Evolutionary conservation across 2,329 filamentous ascomycete species (phyloP).

Genomic region (Exophiala oligosperma): DNA sequence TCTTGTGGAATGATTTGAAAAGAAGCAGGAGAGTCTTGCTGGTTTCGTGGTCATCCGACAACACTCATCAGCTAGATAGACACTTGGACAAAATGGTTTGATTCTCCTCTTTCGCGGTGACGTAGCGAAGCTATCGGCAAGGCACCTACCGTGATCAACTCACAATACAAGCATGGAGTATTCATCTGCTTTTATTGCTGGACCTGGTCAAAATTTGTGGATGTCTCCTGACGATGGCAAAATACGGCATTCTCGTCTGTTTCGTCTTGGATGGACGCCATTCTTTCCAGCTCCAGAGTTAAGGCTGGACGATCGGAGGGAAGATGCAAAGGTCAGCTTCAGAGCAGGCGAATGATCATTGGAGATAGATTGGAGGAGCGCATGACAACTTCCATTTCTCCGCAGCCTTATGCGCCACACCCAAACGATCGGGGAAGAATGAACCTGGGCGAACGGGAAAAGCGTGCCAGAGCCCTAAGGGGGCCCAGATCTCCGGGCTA

Average conservation of each 20-base stretch:
- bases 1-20: neutral
- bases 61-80: neutral
- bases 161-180: no score
- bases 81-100: neutral
- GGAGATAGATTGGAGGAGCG: no score
- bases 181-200: no score
- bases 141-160: no score
- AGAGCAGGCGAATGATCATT: no score
- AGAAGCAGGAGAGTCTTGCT: neutral
- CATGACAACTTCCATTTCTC: constrained; percentile 17
- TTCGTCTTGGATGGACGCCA: constrained; percentile 1
- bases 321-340: neutral
- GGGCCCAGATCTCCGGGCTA: neutral
- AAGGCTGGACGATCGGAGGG: constrained; percentile 18
- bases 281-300: constrained; percentile 10
- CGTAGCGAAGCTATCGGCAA: neutral
- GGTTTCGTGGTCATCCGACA: neutral
- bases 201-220: no score
- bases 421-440: constrained; percentile 10
- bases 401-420: constrained; percentile 3
- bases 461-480: neutral
- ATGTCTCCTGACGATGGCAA: neutral
- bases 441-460: constrained; percentile 5
- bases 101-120: neutral
- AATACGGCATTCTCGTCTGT: constrained; percentile 3